phyloP scores from a whole-genome alignment of 225 moss, liverwort and hornwort species.

The Pseudisothecium myosuroides region DNA sequence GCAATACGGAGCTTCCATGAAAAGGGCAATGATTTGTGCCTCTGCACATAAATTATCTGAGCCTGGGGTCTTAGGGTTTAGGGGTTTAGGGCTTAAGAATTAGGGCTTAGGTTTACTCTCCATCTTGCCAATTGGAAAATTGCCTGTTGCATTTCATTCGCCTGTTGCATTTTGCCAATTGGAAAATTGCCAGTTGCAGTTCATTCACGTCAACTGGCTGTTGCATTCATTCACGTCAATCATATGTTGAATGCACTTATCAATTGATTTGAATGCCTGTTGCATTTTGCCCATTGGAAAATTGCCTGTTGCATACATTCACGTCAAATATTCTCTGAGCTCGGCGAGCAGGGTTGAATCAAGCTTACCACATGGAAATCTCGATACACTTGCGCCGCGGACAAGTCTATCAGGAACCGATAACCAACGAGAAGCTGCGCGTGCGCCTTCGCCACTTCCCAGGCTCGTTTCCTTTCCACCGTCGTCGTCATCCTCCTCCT shows the following conservation, averaged over 20 bases:
- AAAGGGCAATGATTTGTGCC: neutral
- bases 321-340: neutral
- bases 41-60: neutral
- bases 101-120: neutral
- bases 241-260: no score
- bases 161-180: neutral
- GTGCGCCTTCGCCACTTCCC: neutral
- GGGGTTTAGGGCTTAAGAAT: neutral
- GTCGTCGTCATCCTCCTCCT: neutral
- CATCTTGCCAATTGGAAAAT: neutral
- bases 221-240: neutral
- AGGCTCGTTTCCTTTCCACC: neutral
- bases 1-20: neutral
- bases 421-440: neutral
- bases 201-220: neutral
- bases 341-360: neutral
- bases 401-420: neutral
- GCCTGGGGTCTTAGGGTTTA: neutral
- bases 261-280: neutral
- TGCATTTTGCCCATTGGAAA: neutral
- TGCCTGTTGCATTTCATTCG: neutral
- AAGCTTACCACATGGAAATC: slow-evolving; percentile 14
- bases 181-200: neutral
- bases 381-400: neutral
- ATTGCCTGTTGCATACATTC: neutral